These are phyloP conservation scores for Clavispora vitiphila DNA, from an alignment of 805 yeast species.

Conservation along the genomic window DNA sequence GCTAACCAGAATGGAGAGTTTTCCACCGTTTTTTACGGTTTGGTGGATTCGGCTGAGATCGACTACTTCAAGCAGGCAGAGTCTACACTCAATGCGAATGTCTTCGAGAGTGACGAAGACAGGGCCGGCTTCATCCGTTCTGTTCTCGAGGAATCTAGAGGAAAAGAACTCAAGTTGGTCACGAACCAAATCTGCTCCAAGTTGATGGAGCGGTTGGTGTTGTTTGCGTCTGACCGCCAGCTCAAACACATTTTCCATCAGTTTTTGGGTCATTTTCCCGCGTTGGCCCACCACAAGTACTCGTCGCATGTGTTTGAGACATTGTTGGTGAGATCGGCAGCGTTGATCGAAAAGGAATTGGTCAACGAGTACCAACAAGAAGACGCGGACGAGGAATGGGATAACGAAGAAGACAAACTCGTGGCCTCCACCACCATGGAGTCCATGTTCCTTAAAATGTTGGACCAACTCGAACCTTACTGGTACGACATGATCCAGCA, in stretches of 20 bases:
- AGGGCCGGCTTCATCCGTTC: slow-evolving; percentile 65
- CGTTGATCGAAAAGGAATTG: slow-evolving; percentile 69
- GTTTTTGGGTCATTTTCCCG: slow-evolving; percentile 70
- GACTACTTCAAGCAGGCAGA: slow-evolving; percentile 95
- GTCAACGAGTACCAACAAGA: slow-evolving; percentile 23
- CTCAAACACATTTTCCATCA: slow-evolving; percentile 59
- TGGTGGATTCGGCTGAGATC: slow-evolving; percentile 75
- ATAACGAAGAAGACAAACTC: slow-evolving; percentile 26
- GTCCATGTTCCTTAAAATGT: slow-evolving; percentile 55
- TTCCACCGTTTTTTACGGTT: slow-evolving; percentile 65
- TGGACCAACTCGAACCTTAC: slow-evolving; percentile 62
- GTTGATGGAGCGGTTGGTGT: slow-evolving; percentile 79
- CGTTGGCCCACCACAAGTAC: slow-evolving; percentile 79
- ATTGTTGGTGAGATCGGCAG: slow-evolving; percentile 67
- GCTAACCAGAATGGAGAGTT: slow-evolving; percentile 9
- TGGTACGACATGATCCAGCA: slow-evolving; percentile 58
- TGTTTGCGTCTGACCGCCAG: slow-evolving; percentile 60
- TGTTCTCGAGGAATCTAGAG: slow-evolving; percentile 78
- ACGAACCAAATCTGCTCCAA: slow-evolving; percentile 95
- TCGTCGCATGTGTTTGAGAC: slow-evolving; percentile 94
- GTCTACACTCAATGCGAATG: slow-evolving; percentile 72
- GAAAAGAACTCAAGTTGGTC: slow-evolving; percentile 86
- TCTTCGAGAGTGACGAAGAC: slow-evolving; percentile 72
- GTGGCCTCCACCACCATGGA: slow-evolving; percentile 54
- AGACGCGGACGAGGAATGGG: slow-evolving; percentile 33